Base-by-base conservation (phyloP, 805 yeast genomes). In the Geotrichum ghanense region DNA sequence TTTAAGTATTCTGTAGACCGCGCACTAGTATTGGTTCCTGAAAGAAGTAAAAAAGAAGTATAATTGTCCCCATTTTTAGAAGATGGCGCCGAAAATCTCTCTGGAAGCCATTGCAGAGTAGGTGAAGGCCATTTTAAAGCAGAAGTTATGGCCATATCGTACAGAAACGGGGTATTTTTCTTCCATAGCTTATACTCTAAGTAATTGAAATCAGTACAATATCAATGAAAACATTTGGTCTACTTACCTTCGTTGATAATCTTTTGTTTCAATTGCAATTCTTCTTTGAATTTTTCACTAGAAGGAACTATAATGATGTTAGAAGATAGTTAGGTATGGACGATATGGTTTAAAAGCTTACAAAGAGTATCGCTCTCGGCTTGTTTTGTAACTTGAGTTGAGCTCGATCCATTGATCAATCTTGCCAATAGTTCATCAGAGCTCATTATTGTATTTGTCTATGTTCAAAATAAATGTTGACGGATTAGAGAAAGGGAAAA, bases 21-120 rank as follows among this genome's bases (percentile, higher is more conserved):
- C 1, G 78, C 76, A 20, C 79, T 73, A 0, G 88, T 79, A 52
- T 73, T 80, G 0, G 88, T 75, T 2, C 85, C 84, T 22, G 79
- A 63, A 16, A 83, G 59, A n/a, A 84, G 58, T 35, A 84, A 60
- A 47, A 66, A 68, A 3, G 69, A 60, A 2, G 63, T 52, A 48
- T 53, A 57, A 26, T 55, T 54, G 25, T 54, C 53, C 12, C 37
- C 37, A 12, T 31, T 31, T 26, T 51, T 51, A 3, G 42, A 24
- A 22, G 14, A 39, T 12, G 42, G 21, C 16, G 25, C 34, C 10
- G 23, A 6, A n/a, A 44, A 54, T 14, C 42, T 50, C 48, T 49
- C 39, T 1, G 83, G 83, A 44, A 76, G 70, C 76, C 82, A 79
- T 58, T 78, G 78, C 10, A 76, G 71, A 3, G 81, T 67, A 35